Base-by-base conservation (phyloP, 768 basidiomycete genomes). In the Cyclocybe aegerita region DNA sequence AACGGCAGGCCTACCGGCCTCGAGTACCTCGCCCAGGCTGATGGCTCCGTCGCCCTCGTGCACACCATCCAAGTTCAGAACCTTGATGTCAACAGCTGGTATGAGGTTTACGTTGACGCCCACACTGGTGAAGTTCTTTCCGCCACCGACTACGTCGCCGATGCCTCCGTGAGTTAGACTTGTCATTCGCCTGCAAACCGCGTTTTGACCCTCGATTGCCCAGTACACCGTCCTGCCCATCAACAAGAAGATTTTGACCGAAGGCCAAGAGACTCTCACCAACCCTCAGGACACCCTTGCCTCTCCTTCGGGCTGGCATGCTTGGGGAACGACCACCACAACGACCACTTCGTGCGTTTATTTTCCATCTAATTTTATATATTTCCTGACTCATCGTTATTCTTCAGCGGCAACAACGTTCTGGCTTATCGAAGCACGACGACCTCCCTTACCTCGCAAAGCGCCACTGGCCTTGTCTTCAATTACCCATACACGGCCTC, bases 61-160 rank as follows among this genome's bases (percentile, higher is more conserved):
- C 69, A 77, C 54, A 65, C 64, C 9, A 49, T 70, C 12, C 68
- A 71, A 45, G 58, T 71, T 32, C 57, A 60, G 49, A 65, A 66
- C 50, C 50, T 56, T 32, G 45, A 51, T 1, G 51, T 53, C 2
- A 60, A 74, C 41, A 70, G 70, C n/a, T 82, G 78, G 78, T 74
- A 73, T 53, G 79, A 83, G 64, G 80, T 79, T 1, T 79, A 77
- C 52, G 73, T 82, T 46, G 80, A 82, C 49, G 80, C 76, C 10
- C 74, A 76, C 48, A 64, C 69, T 29, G 75, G 76, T 7, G 69
- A 75, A 40, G 57, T 82, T 42, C 58, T 77, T 12, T 68, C 73
- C 16, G 68, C 78, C 29, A 76, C 77, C 46, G 77, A 83, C 58
- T 82, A 79, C 60, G 78, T 73, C n/a, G 63, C 70, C 40, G 59